Base-by-base conservation (phyloP, 768 basidiomycete species). In the Scleroderma bovista region DNA sequence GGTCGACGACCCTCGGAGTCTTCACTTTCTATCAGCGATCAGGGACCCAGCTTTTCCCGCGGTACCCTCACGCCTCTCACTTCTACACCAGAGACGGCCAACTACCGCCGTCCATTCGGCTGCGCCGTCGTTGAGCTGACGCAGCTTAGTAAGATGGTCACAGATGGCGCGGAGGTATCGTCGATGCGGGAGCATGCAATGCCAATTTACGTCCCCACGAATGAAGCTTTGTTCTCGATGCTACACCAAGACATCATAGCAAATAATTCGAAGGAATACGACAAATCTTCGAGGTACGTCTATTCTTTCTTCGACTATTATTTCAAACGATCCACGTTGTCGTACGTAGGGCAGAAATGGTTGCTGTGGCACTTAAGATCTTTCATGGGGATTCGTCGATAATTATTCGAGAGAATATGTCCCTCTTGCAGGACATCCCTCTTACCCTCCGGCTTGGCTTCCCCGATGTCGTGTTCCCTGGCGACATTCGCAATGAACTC, bases 181-280 rank as follows among this genome's bases (percentile, higher is more conserved):
- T 69, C 80, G 2, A 75, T 83, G 17, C 76, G 77, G 50, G 94
- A 97, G 64, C 77, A 89, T 60, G 78, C 79, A 1, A 91, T 97
- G 84, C 86, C 88, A 2, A 96, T 98, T 46, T 94, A 79, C 58
- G 76, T 84, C 1, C 88, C 95, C 0, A 75, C 76, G 5, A 87
- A 86, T 58, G 95, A 98, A 62, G 78, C 81, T 6, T 75, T 83
- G 22, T 96, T 96, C 63, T 91, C 93, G 2, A 95, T 87, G 75
- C 77, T 98, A 34, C 95, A 98, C 68, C 93, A 97, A 67, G 92
- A 93, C 61, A 89, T 98, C 62, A 90, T 98, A 57, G 81, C 80
- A 24, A 79, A 78, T 51, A 86, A 88, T 51, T 69, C 67, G 23
- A 86, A 81, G 63, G 90, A 94, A 59, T 92, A 80, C 55, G 88